Base-by-base conservation (phyloP, 2,329 filamentous ascomycete species). In the Cordyceps cateniannulata region DNA sequence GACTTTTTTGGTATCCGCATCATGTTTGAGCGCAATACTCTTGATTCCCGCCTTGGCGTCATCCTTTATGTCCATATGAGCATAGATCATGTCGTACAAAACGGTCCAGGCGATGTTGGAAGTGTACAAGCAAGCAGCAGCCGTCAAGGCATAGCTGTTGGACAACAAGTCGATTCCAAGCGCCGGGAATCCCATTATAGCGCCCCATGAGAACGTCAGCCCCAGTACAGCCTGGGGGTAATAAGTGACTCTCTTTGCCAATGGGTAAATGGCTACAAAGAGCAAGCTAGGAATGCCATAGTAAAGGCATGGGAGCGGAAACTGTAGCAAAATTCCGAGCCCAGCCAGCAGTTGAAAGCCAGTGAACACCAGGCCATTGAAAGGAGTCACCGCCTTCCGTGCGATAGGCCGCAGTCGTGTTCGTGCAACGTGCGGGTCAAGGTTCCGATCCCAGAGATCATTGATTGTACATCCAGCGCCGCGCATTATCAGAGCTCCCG, bases 81-180 rank as follows among this genome's bases (percentile, higher is more conserved):
- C 91, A 72, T 96, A 96, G 35, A 96, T 91, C 85, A 95, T 96
- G 72, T 96, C 91, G 72, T 96, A 96, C 44, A 96, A 75, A 27
- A 96, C 82, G 0, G 91, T 96, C 92, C 92, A 96, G 3, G 90
- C 86, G 25, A 95, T 80, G 67, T 92, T 95, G 48, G 88, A 91
- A 12, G 82, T 76, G 70, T 96, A 96, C 53, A 96, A 76, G 61
- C 83, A 84, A 3, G 80, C 84, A 1, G 89, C 89, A 1, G 88
- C 85, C 4, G 81, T 77, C 62, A 90, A 70, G 2, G 89, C 88
- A 1, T 83, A 73, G 24, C 76, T 76, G 65, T 88, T 83, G 6
- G 82, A 75, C 14, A 93, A 72, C n/a, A 95, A 72, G 65, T 93
- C 89, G 40, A 95, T 76, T 1, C 90, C 90, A 2, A 96, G 79